Evolutionary conservation across 805 yeast species (phyloP), one percentile per base, ranked within the genome.

Genomic region (Ogataea allantospora): DNA sequence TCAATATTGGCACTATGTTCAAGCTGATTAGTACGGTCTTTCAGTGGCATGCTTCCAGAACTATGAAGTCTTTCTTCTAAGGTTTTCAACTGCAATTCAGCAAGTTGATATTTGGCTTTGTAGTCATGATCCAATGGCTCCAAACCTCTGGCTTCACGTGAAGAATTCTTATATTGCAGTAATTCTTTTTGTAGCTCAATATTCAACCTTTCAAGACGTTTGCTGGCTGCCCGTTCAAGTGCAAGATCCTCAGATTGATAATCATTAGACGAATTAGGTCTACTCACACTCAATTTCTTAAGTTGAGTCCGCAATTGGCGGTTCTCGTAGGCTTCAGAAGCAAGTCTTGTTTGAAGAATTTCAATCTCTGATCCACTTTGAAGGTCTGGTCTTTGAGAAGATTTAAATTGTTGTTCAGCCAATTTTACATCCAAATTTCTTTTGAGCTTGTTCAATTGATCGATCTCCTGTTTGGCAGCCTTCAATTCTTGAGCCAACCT

Each of bases 301-400:
- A 76, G 36, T 29, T 68, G 70, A 9, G 72, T 69, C 30, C 61
- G 67, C 44, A 68, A 53, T 34, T 63, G 74, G 51, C 74, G 78
- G 42, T 71, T 75, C 38, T 78, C 83, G 44, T 75, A 75, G 6
- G 80, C 68, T 33, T 78, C 81, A n/a, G 81, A 69, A 2, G 83
- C 80, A n/a, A 79, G 55, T 48, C 85, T 70, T 2, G 80, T 73
- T 47, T 80, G 83, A 10, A 84, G 58, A 48, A 82, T 62, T 21
- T 71, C 69, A 35, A 81, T 52, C 42, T 82, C 87, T 30, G 81
- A 55, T 42, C 41, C 57, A 5, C 43, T 30, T 2, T 40, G 40
- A 28, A 40, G 12, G 11, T 42, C 50, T 12, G 60, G 53, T 39
- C 51, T 54, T 13, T 50, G 50, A 7, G 61, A 51, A 5, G 55